Base-by-base conservation (phyloP, 345 rosid species). In the Eucalyptus globulus region DNA sequence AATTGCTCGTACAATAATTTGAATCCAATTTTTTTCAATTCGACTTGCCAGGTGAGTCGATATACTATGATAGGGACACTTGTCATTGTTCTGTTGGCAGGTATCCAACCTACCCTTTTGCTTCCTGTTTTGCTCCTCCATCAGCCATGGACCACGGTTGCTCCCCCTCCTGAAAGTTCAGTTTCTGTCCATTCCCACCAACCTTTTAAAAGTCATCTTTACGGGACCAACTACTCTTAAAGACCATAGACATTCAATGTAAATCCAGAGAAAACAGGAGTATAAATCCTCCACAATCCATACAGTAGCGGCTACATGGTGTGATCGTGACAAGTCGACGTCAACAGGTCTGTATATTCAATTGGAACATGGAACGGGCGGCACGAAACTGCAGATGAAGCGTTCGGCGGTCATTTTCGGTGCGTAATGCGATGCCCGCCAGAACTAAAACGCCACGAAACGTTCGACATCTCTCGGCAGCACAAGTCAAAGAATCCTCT, bases 1-100 rank as follows among this genome's bases (percentile, higher is more conserved):
- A 43, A 43, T 43, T 43, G 1, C 7, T 1, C 43, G 1, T 43
- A 43, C 5, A 53, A 56, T 56, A 56, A 56, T 56, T 56, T 4
- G 11, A 24, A 56, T 56, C 29, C 6, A 0, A 2, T 56, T 10
- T 0, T 1, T 4, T 56, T 56, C 29, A 9, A 4, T 10, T 22
- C 6, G 11, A 9, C 62, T 3, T 2, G 6, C 6, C 13, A 0
- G 13, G 2, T 22, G 62, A 5, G 29, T 56, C 0, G 13, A 24
- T 26, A 56, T 24, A 56, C 29, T 0, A 56, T 56, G 29, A 56
- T 24, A 56, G 14, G 62, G 62, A 24, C 29, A 56, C 62, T 3
- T 26, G 62, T 56, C 12, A 2, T 22, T 24, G 14, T 11, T 24
- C 6, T 4, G 62, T 56, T 22, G 29, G 62, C 62, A 56, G 62